Conservation (phyloP, 2,329 filamentous ascomycete genomes). For the Xylaria hypoxylon region DNA sequence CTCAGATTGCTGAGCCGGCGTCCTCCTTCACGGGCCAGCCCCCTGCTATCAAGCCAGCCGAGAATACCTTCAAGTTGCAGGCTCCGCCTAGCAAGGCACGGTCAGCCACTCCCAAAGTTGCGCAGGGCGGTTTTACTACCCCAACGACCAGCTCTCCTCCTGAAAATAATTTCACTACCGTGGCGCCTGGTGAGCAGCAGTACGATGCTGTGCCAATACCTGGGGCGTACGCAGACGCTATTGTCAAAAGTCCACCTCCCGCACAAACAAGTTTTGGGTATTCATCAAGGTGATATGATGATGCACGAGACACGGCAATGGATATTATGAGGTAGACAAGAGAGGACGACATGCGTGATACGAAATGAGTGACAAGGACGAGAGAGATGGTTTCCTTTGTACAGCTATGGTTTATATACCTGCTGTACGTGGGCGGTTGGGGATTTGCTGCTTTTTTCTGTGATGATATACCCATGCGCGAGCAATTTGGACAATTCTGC, state of each 20-base stretch:
- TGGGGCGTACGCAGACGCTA: slow-evolving; percentile 76
- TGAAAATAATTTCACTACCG: slow-evolving; percentile 58
- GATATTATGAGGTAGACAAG: slow-evolving; percentile 15
- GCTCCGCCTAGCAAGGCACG: slow-evolving; percentile 84
- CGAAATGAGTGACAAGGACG: slow-evolving; percentile 3
- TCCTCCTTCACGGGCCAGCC: slow-evolving; percentile 68
- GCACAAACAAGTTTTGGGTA: slow-evolving; percentile 58
- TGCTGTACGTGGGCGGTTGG: slow-evolving; percentile 14
- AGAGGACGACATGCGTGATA: slow-evolving; percentile 7
- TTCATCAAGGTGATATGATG: slow-evolving; percentile 45
- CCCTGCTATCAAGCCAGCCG: slow-evolving; percentile 42
- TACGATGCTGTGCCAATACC: slow-evolving; percentile 92
- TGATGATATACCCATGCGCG: slow-evolving; percentile 36
- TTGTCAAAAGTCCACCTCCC: slow-evolving; percentile 64
- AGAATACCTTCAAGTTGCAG: slow-evolving; percentile 84
- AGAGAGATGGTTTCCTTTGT: slow-evolving; percentile 9
- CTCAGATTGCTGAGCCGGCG: slow-evolving; percentile 67
- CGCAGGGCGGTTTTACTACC: slow-evolving; percentile 70
- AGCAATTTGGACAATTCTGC: slow-evolving; percentile 27
- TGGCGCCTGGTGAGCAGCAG: slow-evolving; percentile 81
- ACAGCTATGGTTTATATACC: not conserved
- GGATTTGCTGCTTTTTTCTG: slow-evolving; percentile 24
- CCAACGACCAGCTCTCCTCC: slow-evolving; percentile 56
- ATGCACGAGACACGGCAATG: slow-evolving; percentile 2
- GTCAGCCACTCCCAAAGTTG: slow-evolving; percentile 77